Evolutionary conservation across 257 asterid genomes (phyloP).

Genomic region (Nicotiana tomentosiformis): DNA sequence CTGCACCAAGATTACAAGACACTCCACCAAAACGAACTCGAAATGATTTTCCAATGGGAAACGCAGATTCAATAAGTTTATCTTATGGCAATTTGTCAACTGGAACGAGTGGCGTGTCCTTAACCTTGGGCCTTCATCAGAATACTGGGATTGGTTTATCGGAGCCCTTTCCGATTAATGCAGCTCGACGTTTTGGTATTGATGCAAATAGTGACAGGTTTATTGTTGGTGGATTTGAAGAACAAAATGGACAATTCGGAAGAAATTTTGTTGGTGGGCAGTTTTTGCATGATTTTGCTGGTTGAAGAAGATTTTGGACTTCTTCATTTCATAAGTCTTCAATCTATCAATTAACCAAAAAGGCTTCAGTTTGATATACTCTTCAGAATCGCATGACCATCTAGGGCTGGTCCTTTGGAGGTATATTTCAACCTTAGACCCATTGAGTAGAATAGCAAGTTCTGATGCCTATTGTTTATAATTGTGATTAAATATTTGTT

Average conservation of each 20-base stretch:
- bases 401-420: too few species aligned
- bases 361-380: too few species aligned
- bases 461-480: too few species aligned
- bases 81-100: constrained; percentile 36
- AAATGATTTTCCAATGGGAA: constrained; percentile 22
- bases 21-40: constrained; percentile 47
- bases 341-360: too few species aligned
- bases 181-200: constrained; percentile 87
- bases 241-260: constrained; percentile 55
- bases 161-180: constrained; percentile 57
- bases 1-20: constrained; percentile 41
- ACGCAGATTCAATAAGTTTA: constrained; percentile 28
- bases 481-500: too few species aligned
- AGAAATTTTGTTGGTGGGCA: constrained; percentile 57
- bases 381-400: too few species aligned
- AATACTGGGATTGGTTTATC: constrained; percentile 42
- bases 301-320: constrained; percentile 21
- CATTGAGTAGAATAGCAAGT: too few species aligned
- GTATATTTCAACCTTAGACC: too few species aligned
- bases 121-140: constrained; percentile 92
- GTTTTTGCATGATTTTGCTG: constrained; percentile 64
- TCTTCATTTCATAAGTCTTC: not conserved
- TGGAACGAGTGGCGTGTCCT: constrained; percentile 46
- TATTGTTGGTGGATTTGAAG: constrained; percentile 41
- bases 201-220: constrained; percentile 52